Evolutionary conservation across 1,284 basidiomycete genomes (phyloP), one percentile per base, ranked within the genome.

Genomic region (Apiotrichum porosum): DNA sequence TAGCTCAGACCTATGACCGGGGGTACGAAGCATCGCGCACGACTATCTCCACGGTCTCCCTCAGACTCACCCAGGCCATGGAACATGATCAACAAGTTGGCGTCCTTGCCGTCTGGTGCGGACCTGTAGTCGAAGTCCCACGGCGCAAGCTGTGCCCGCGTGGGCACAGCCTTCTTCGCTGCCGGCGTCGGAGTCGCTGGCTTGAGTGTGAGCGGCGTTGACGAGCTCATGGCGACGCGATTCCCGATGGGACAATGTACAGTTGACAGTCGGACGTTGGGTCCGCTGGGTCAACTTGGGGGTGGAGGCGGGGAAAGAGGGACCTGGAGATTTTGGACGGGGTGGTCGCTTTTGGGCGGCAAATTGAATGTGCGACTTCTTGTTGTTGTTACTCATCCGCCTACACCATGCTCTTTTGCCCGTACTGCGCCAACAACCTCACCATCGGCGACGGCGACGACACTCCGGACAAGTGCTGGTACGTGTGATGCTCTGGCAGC

Each of bases 361-460:
- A 39, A 39, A 31, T 6, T 37, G 21, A 10, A n/a, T n/a, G 31
- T 23, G 24, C 21, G 26, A 32, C 19, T 17, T 21, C 14, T 34
- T 34, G 15, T 37, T 22, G 40, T 42, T 42, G 9, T 24, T 18
- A 3, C 32, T 4, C 18, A 9, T 15, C 15, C 21, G 12, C 28
- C 6, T 32, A 4, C 28, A 41, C 37, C 23, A 90, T 92, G 90
- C 79, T 94, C 23, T 95, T 95, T 78, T 97, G 94, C 67, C 93
- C 93, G 31, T 91, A 86, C 47, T 98, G 94, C 68, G 83, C 89
- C 38, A 97, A 97, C 71, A 79, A 91, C 49, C 81, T 97, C 15
- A 82, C 90, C 44, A 87, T 97, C 43, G 71, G 69, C 17, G 63
- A 64, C 49, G 53, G 57, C 18, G 68, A 72, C 39, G 69, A 68